phyloP scores from a whole-genome alignment of 805 yeast genomes.

The Metschnikowia rubicola region DNA sequence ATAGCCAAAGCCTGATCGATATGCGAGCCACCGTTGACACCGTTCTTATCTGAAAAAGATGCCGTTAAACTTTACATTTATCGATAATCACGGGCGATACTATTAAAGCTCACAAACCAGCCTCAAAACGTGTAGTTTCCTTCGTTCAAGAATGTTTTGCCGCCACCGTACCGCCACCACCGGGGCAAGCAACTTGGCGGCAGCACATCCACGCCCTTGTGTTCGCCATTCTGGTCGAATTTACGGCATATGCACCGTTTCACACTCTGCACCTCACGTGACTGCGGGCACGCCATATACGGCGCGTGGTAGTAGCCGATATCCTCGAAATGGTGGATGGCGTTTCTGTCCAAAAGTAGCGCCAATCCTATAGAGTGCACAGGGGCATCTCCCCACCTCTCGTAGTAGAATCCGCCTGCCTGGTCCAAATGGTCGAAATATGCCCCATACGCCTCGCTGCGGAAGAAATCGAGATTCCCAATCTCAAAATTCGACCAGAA shows the following conservation, averaged over 20 bases:
- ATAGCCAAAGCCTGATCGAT: constrained; percentile 99
- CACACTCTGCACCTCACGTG: constrained; percentile 28
- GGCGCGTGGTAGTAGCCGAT: constrained; percentile 44
- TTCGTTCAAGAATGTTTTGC: constrained; percentile 54
- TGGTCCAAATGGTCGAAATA: constrained; percentile 45
- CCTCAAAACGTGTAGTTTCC: constrained; percentile 16
- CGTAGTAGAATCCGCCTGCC: constrained; percentile 54
- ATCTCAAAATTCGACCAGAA: constrained; percentile 69
- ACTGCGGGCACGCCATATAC: constrained; percentile 39
- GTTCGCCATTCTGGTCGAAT: constrained; percentile 15
- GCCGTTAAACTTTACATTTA: constrained; percentile 45
- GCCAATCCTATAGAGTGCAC: constrained; percentile 40
- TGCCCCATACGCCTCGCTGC: constrained; percentile 43
- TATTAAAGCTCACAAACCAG: too few species aligned
- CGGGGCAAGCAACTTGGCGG: constrained; percentile 62
- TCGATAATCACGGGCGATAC: too few species aligned
- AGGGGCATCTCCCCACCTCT: constrained; percentile 60
- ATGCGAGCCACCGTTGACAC: constrained; percentile 98
- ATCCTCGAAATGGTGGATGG: constrained; percentile 44
- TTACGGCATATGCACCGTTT: constrained; percentile 37
- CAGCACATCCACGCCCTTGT: constrained; percentile 39
- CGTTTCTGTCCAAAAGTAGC: constrained; percentile 32
- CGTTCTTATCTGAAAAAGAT: constrained; percentile 71
- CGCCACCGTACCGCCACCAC: constrained; percentile 75
- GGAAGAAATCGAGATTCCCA: constrained; percentile 48